Base-by-base conservation (phyloP, 1,284 basidiomycete species). In the Fomitopsis schrenkii region DNA sequence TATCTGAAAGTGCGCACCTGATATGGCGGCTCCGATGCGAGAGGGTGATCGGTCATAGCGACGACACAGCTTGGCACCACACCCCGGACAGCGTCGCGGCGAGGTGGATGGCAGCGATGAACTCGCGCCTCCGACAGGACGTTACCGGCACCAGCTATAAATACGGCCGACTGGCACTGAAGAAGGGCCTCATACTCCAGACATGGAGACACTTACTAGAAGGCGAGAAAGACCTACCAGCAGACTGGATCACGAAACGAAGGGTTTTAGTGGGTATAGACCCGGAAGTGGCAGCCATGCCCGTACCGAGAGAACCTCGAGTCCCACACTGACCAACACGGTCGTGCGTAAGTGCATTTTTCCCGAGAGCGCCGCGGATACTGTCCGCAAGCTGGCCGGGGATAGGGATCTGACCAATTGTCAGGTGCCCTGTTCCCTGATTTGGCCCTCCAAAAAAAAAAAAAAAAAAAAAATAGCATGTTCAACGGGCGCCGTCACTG, bases 391-490 rank as follows among this genome's bases (percentile, higher is more conserved):
- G 50, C 50, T 14, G 14, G 50, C 50, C 28, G 50, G n/a, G 22
- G 22, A 22, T 22, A 22, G 22, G 22, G 22, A 22, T 22, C 3
- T 14, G 28, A 12, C 50, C 50, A 9, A 38, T 35, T 17, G 28
- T 17, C 50, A 26, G 35, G 4, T 53, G 50, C 50, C 14, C 9
- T 4, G 9, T 4, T 4, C 30, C n/a, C 26, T 15, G 1, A 19
- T 2, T 30, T 3, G 22, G 30, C 35, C 50, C 22, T 53, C 50
- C 26, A 53, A 53, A 53, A 53, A 53, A 53, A 53, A 53, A 53
- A 53, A 53, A 53, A 53, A 53, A 53, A 53, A 45, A 45, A 45
- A 45, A 45, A 22, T n/a, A n/a, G n/a, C n/a, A n/a, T n/a, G n/a
- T n/a, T n/a, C 22, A 22, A 22, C 22, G 22, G 2, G 22, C 22